Conservation (phyloP, 805 yeast species). For the Naumovozyma dairenensis region DNA sequence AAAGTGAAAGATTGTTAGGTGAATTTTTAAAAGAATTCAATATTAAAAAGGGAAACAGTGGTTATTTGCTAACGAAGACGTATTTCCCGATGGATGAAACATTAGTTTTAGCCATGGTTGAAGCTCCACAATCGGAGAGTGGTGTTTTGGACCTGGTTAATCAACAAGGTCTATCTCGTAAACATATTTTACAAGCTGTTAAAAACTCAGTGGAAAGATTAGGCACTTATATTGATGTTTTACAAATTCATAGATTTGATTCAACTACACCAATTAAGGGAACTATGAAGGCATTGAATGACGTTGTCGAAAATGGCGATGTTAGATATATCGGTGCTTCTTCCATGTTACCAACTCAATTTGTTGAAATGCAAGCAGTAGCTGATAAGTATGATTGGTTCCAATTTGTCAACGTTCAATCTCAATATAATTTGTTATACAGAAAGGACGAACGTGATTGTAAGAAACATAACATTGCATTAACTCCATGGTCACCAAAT, state of each 20-base stretch:
- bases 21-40: conserved; percentile 42
- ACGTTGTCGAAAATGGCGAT: conserved; percentile 39
- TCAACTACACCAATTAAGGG: conserved; percentile 37
- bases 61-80: conserved; percentile 46
- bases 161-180: conserved; percentile 34
- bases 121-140: background rate
- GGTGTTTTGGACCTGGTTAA: conserved; percentile 15
- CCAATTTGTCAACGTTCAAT: conserved; percentile 45
- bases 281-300: conserved; percentile 43
- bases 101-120: background rate
- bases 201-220: conserved; percentile 33
- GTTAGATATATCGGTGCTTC: conserved; percentile 53
- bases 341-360: conserved; percentile 44
- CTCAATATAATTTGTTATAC: conserved; percentile 42
- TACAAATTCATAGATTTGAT: conserved; percentile 49
- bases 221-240: conserved; percentile 41
- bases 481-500: conserved; percentile 52
- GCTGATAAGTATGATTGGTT: conserved; percentile 34
- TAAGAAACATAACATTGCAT: conserved; percentile 39
- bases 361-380: conserved; percentile 39
- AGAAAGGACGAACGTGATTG: conserved; percentile 62
- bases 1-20: conserved; percentile 41
- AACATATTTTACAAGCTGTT: conserved; percentile 39
- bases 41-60: conserved; percentile 43
- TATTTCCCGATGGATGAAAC: conserved; percentile 27